Evolutionary conservation across 2,329 filamentous ascomycete genomes (phyloP), one percentile per base, ranked within the genome.

Genomic region (Fonsecaea pedrosoi): DNA sequence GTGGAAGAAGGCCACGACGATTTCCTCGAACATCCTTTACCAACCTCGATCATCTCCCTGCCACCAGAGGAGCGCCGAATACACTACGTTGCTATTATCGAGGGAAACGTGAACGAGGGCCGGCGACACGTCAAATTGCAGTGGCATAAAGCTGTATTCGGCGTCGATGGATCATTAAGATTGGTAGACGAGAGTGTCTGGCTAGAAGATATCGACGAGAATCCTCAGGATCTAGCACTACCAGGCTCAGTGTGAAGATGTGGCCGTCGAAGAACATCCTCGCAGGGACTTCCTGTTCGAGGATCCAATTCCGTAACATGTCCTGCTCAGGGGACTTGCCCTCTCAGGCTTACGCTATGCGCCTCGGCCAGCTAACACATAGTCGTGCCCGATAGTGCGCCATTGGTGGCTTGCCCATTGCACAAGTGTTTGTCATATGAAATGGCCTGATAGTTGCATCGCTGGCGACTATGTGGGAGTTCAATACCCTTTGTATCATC

Each of bases 1-100:
- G 21, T 61, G 3, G 67, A 69, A 35, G 67, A 69, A 64, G 60
- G 59, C 42, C 42, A 40, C 13, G 50, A 45, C 15, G n/a, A 32
- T 21, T 38, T 56, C 34, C 40, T 42, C 35, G 15, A 53, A 38
- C 30, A 37, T 60, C 54, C 40, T n/a, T 37, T 42, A 32, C 15
- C 48, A 15, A n/a, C 53, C 13, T 42, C 30, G 18, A 30, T 25
- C 5, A 3, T 34, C 2, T 13, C 3, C 3, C 35, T 63, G 13
- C 65, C 67, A 37, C 64, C 67, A 21, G 67, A 69, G 21, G 56
- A 64, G 9, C 56, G 58, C 15, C 67, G 67, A 10, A 59, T 66
- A 34, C 50, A 62, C 34, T 56, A 64, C 30, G 37, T 63, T 7
- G 60, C 55, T n/a, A 61, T 69, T 18, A 18, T 66, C 12, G 63